Base-by-base conservation (phyloP, 2,329 filamentous ascomycete species). In the Aspergillus tubingensis region DNA sequence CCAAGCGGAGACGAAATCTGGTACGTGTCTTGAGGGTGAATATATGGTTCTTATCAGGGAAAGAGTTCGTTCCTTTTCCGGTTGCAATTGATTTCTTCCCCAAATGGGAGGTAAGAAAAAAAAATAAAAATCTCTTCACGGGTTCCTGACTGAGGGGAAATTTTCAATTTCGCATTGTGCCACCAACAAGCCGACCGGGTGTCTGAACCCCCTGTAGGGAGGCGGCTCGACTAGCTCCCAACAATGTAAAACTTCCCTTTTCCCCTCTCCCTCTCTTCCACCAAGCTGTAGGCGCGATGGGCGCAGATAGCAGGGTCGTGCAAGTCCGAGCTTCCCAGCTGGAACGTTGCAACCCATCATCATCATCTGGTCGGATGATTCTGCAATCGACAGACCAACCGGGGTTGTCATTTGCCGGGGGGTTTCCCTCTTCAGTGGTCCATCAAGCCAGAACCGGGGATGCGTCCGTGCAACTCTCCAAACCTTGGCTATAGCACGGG, bases 281-380 rank as follows among this genome's bases (percentile, higher is more conserved):
- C 39, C n/a, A 43, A 21, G 41, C 19, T 13, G 41, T 50, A 50
- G 47, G 47, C 47, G 47, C 27, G 8, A 27, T 32, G 47, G 25
- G n/a, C 5, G 15, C 47, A 30, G 47, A 27, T 8, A 49, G 27
- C 47, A 27, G 13, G 32, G 47, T 49, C 47, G 47, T 27, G 47
- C 25, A 48, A 7, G 13, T 19, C 23, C 44, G 44, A 49, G 44
- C 44, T 49, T 27, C 32, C 44, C 44, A 49, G 44, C 44, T 49
- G 44, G 44, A 50, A 30, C 47, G 47, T 50, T 50, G 47, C 47
- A 50, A 50, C 47, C 32, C 47, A 60, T 62, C 50, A 57, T 62
- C 50, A 56, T 52, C 60, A 60, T 50, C 49, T 58, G 58, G 60
- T 62, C 60, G 54, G 57, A 62, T 62, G 60, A 62, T 57, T 43